Percentiles rank a stretch among this genome's conserved stretches.
Evolutionary conservation across 2,329 filamentous ascomycete genomes (phyloP).

Genomic region (Penicillium sp.): DNA sequence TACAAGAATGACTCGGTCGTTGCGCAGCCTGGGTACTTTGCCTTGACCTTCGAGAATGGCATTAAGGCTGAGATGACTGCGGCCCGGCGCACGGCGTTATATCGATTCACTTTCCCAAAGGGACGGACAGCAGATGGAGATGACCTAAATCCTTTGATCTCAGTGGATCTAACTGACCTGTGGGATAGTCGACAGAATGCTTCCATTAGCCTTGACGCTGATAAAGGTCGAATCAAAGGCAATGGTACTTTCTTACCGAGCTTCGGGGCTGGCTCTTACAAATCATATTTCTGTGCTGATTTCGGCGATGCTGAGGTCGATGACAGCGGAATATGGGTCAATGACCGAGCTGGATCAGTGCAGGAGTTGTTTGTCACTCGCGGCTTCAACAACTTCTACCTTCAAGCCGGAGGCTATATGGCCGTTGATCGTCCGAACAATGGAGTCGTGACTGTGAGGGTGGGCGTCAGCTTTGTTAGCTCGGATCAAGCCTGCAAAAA

Average conservation of each 20-base stretch:
- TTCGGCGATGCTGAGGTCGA: slow-evolving; percentile 57
- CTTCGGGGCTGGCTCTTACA: slow-evolving; percentile 61
- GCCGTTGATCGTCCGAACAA: slow-evolving; percentile 53
- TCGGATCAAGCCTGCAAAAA: slow-evolving; percentile 63
- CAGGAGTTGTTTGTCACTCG: slow-evolving; percentile 55
- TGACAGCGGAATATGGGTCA: slow-evolving; percentile 61
- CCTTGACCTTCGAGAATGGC: slow-evolving; percentile 56
- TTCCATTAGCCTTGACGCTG: slow-evolving; percentile 53
- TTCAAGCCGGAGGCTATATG: slow-evolving; percentile 63
- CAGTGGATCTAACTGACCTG: slow-evolving; percentile 64
- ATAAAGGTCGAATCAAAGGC: slow-evolving; percentile 60
- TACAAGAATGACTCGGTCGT: slow-evolving; percentile 54
- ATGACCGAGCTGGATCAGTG: slow-evolving; percentile 56
- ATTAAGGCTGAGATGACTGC: slow-evolving; percentile 65
- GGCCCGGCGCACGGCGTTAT: slow-evolving; percentile 60
- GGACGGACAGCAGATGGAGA: slow-evolving; percentile 20
- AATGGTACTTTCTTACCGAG: slow-evolving; percentile 60
- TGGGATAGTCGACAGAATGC: slow-evolving; percentile 60
- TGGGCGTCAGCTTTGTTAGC: slow-evolving; percentile 68
- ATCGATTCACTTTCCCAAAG: slow-evolving; percentile 63
- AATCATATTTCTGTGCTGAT: slow-evolving; percentile 64
- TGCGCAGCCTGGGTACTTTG: slow-evolving; percentile 63
- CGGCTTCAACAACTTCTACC: slow-evolving; percentile 53
- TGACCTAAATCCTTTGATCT: slow-evolving; percentile 55
- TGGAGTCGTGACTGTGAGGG: slow-evolving; percentile 58